Conservation (phyloP, 1,284 basidiomycete species). For the Malassezia dermatis region DNA sequence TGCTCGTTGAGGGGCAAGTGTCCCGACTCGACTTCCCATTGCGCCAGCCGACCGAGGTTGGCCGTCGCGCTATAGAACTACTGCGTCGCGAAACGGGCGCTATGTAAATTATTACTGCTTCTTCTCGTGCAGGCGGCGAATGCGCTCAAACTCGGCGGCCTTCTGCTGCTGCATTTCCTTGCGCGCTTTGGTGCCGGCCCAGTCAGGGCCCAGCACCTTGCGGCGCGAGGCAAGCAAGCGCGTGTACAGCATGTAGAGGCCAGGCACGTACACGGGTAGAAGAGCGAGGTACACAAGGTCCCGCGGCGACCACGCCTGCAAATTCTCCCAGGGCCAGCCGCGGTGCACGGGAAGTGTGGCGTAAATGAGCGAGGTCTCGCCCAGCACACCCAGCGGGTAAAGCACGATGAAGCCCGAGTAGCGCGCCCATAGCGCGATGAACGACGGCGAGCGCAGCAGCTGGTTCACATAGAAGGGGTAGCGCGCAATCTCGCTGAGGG, state of each 20-base stretch:
- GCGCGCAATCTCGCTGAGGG: slow-evolving; percentile 77
- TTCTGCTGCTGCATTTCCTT: neutral
- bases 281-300: slow-evolving; percentile 10
- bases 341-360: slow-evolving; percentile 57
- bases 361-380: slow-evolving; percentile 74
- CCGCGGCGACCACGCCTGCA: slow-evolving; percentile 7
- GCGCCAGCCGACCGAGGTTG: slow-evolving; percentile 19
- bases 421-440: slow-evolving; percentile 37
- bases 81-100: slow-evolving; percentile 14
- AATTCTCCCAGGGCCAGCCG: slow-evolving; percentile 21
- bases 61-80: slow-evolving; percentile 22
- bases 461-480: slow-evolving; percentile 77
- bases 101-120: slow-evolving; percentile 1
- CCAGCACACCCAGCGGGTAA: slow-evolving; percentile 82
- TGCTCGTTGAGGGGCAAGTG: slow-evolving; percentile 33
- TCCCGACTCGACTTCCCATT: slow-evolving; percentile 35
- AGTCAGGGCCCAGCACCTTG: slow-evolving; percentile 20
- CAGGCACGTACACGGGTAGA: slow-evolving; percentile 11
- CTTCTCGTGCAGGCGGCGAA: slow-evolving; percentile 9
- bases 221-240: slow-evolving; percentile 11
- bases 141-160: slow-evolving; percentile 3
- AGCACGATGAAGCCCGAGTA: slow-evolving; percentile 81
- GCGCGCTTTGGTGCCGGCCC: slow-evolving; percentile 12
- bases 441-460: slow-evolving; percentile 49
- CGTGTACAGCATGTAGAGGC: slow-evolving; percentile 15